These are phyloP conservation scores for Phylloporus rhodoxanthus DNA, from an alignment of 768 basidiomycete genomes.

Conservation along the genomic window DNA sequence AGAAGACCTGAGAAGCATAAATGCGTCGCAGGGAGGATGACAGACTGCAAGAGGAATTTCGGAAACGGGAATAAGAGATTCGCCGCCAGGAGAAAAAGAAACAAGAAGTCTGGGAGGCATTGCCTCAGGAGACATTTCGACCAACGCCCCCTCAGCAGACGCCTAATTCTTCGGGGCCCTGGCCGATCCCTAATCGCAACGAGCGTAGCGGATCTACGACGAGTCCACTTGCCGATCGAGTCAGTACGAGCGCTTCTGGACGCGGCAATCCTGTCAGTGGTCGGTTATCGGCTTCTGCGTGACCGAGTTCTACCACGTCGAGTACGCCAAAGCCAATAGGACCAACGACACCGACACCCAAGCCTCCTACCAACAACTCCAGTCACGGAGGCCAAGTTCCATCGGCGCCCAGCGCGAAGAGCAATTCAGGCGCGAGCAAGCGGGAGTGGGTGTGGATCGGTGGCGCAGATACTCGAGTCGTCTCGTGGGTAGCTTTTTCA, in stretches of 20 bases:
- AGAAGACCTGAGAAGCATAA: conserved; percentile 31
- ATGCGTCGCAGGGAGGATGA: conserved; percentile 27
- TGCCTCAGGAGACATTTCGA: conserved; percentile 23
- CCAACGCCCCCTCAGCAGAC: conserved; percentile 25
- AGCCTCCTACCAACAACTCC: conserved; percentile 14
- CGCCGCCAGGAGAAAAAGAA: conserved; percentile 30
- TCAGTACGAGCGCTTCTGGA: conserved; percentile 24
- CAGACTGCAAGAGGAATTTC: conserved; percentile 24
- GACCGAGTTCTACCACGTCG: conserved; percentile 13
- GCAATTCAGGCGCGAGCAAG: conserved; percentile 55
- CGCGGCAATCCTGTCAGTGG: conserved; percentile 21
- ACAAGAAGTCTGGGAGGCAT: conserved; percentile 26
- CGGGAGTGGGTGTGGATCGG: conserved; percentile 60
- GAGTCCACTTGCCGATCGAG: conserved; percentile 29
- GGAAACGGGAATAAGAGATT: conserved; percentile 29
- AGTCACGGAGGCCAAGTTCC: conserved; percentile 38
- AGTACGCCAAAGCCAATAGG: conserved; percentile 24
- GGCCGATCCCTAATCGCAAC: conserved; percentile 30
- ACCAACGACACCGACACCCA: conserved; percentile 19
- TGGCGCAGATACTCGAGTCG: conserved; percentile 45
- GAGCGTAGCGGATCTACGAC: conserved; percentile 30
- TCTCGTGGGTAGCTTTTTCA: too few relatives aligned
- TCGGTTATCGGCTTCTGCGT: conserved; percentile 27
- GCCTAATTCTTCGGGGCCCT: conserved; percentile 24
- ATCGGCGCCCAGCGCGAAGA: too few relatives aligned